phyloP scores from a whole-genome alignment of 2,329 filamentous ascomycete genomes.

The Ophiostoma novo-ulmi region DNA sequence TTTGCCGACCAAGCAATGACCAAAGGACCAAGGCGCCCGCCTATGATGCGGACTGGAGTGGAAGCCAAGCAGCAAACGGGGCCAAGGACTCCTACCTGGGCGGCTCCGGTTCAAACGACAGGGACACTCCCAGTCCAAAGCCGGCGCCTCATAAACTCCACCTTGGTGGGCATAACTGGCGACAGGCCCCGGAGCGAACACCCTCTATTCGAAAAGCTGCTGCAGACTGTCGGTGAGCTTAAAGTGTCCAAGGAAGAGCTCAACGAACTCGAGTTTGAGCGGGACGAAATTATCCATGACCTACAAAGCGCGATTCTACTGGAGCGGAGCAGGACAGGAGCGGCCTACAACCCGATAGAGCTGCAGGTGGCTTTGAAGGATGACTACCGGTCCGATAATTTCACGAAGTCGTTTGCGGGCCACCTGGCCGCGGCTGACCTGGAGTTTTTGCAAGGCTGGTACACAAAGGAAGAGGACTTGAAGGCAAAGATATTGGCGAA shows the following conservation, averaged over 20 bases:
- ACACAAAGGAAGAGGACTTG: neutral
- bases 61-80: neutral
- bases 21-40: neutral
- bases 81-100: neutral
- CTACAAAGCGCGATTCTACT: neutral
- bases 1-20: neutral
- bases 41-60: neutral
- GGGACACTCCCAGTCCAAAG: neutral
- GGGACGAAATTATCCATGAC: neutral
- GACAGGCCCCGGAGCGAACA: neutral
- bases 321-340: constrained; percentile 7
- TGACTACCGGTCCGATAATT: neutral
- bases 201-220: neutral
- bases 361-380: neutral
- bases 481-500: neutral
- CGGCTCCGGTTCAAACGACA: neutral
- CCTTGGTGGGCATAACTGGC: neutral
- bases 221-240: neutral
- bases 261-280: neutral
- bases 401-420: neutral
- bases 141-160: neutral
- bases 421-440: neutral
- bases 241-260: neutral
- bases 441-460: neutral
- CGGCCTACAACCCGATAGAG: neutral